These are phyloP conservation scores for Coffea eugenioides DNA, from an alignment of 257 asterid genomes.

Conservation along the genomic window DNA sequence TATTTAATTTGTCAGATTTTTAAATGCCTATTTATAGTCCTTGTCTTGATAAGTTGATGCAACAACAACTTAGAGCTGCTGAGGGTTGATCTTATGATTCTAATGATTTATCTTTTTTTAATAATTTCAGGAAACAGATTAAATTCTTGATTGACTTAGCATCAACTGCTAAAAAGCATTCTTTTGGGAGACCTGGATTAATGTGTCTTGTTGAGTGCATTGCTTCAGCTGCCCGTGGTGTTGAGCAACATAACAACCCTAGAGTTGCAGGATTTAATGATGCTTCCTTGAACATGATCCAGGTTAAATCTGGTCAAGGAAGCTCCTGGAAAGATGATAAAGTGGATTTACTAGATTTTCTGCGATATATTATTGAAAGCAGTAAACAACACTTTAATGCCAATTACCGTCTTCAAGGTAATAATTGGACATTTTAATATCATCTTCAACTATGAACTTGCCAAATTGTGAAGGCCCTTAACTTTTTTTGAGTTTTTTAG, in stretches of 20 bases:
- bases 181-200: slow-evolving; percentile 90
- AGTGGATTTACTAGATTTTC: slow-evolving; percentile 61
- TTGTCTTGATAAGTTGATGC: neutral
- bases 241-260: slow-evolving; percentile 27
- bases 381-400: slow-evolving; percentile 89
- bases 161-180: slow-evolving; percentile 55
- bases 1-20: neutral
- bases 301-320: slow-evolving; percentile 33
- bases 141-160: slow-evolving; percentile 62
- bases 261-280: slow-evolving; percentile 24
- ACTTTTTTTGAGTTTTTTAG: slow-evolving; percentile 43
- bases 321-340: slow-evolving; percentile 37
- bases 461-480: slow-evolving; percentile 2
- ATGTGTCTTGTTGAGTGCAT: slow-evolving; percentile 86
- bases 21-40: neutral
- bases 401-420: slow-evolving; percentile 79
- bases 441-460: neutral
- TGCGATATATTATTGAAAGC: slow-evolving; percentile 70
- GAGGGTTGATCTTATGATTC: neutral
- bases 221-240: slow-evolving; percentile 70
- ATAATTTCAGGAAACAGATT: slow-evolving; percentile 50
- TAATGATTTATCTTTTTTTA: slow-evolving; percentile 8
- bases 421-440: slow-evolving; percentile 16
- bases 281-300: slow-evolving; percentile 32
- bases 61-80: neutral